Base-by-base conservation (phyloP, 306 rosid species). In the Trifolium subterraneum region DNA sequence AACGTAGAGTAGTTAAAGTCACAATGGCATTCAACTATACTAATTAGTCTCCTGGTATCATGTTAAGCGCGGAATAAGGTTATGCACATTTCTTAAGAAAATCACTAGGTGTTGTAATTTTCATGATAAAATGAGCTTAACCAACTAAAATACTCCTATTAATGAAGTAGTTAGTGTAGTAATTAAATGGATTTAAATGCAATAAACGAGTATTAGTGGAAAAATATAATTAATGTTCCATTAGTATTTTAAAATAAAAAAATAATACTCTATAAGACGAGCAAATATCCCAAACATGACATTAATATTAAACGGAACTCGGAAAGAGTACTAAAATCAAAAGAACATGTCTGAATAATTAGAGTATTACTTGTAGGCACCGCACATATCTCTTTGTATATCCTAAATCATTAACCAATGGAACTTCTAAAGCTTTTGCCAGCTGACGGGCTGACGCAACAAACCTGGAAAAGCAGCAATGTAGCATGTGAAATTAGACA, bases 311-410 rank as follows among this genome's bases (percentile, higher is more conserved):
- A 5, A 27, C 8, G n/a, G 19, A n/a, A n/a, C n/a, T n/a, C n/a
- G n/a, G n/a, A 27, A 11, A 12, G 25, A 60, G 41, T 60, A 29
- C 65, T 20, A 38, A 48, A 36, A 8, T 36, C 10, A 1, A 36
- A 36, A 60, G 72, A 45, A 13, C 29, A 31, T n/a, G 47, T 29
- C 74, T 70, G 62, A 15, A 71, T 63, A 70, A 47, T 56, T 33
- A 42, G 33, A 79, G 58, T 36, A 70, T 73, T 89, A 94, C 98
- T 94, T 94, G 98, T 56, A 94, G 87, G 82, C 98, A 94, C 52
- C 98, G 90, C 54, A 94, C 97, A 11, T 94, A 94, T 94, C 98
- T 83, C 91, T 94, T 94, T 12, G 98, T 94, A 85, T 93, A 93
- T 65, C 98, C 98, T 83, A 93, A 87, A 87, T 93, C 98, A 86